A percentile compares a stretch with the other conserved stretches of the same genome.
Conservation (phyloP, 2,329 filamentous ascomycete species). For the Penicillium hesseltinei region DNA sequence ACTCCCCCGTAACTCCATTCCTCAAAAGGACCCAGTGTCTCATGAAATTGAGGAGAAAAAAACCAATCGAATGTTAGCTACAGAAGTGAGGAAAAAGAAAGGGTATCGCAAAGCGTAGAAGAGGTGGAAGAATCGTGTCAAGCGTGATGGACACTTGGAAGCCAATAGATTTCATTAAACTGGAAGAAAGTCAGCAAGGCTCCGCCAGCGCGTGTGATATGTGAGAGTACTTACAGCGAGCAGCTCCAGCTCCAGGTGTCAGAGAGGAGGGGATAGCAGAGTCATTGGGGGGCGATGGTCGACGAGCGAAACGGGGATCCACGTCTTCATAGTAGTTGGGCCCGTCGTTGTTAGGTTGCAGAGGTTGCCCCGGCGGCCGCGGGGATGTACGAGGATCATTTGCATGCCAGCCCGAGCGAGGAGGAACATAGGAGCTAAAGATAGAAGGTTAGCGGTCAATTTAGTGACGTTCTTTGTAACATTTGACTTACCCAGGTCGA, state of each 20-base stretch:
- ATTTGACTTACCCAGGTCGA: conserved; percentile 64
- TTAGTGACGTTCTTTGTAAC: background rate
- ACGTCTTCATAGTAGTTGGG: conserved; percentile 85
- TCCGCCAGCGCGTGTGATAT: conserved; percentile 55
- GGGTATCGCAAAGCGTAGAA: conserved; percentile 22
- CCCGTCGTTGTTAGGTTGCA: conserved; percentile 3
- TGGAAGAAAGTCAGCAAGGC: conserved; percentile 71
- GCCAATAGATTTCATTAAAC: conserved; percentile 63
- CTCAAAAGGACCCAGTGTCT: conserved; percentile 11
- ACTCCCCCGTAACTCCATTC: conserved; percentile 16
- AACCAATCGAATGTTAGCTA: conserved; percentile 9
- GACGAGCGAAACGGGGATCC: conserved; percentile 73
- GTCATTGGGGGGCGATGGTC: conserved; percentile 29
- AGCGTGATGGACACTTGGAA: conserved; percentile 4
- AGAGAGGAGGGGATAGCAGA: conserved; percentile 36
- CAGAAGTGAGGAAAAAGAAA: conserved; percentile 12
- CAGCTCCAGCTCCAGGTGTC: conserved; percentile 40
- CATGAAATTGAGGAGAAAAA: conserved; percentile 13
- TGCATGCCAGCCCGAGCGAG: conserved; percentile 43
- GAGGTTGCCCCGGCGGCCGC: conserved; percentile 10
- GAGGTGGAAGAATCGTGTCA: conserved; percentile 7
- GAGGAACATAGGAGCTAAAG: conserved; percentile 44
- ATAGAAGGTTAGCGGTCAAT: conserved; percentile 17
- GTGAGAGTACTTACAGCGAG: conserved; percentile 39
- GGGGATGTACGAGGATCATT: conserved; percentile 19